Conservation (phyloP, 2,329 filamentous ascomycete species). For the Xylariales sp. region DNA sequence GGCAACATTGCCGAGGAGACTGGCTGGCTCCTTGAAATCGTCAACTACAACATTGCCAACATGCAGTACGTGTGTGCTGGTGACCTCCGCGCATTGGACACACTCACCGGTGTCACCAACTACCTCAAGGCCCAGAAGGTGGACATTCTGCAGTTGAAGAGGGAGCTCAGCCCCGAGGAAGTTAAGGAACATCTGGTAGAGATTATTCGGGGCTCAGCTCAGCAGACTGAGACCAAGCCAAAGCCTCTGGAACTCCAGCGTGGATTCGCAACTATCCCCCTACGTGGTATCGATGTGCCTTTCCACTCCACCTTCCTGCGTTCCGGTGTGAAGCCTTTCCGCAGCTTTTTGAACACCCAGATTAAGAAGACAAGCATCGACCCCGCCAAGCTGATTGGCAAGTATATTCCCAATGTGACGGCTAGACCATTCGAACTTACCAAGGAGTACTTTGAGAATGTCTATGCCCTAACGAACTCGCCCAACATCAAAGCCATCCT, state of each 20-base stretch:
- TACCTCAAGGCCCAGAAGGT: slow-evolving; percentile 96
- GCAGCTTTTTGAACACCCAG: slow-evolving; percentile 98
- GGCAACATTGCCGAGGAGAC: slow-evolving; percentile 93
- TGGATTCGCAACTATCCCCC: slow-evolving; percentile 93
- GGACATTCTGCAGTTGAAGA: slow-evolving; percentile 90
- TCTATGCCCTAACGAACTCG: slow-evolving; percentile 88
- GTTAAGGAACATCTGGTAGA: slow-evolving; percentile 85
- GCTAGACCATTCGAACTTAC: slow-evolving; percentile 92
- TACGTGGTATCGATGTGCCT: slow-evolving; percentile 95
- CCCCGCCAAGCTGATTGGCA: slow-evolving; percentile 91
- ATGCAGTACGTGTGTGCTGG: slow-evolving; percentile 72
- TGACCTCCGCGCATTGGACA: slow-evolving; percentile 67
- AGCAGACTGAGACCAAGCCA: slow-evolving; percentile 85
- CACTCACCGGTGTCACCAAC: slow-evolving; percentile 78
- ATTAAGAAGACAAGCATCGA: slow-evolving; percentile 99
- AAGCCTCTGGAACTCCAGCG: slow-evolving; percentile 85
- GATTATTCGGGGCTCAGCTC: slow-evolving; percentile 85
- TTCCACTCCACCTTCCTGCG: slow-evolving; percentile 99
- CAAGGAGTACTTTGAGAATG: slow-evolving; percentile 99
- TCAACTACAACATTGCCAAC: slow-evolving; percentile 87
- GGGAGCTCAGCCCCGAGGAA: slow-evolving; percentile 80
- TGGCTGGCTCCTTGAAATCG: slow-evolving; percentile 94
- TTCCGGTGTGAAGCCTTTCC: slow-evolving; percentile 97
- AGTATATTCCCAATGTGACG: slow-evolving; percentile 99
- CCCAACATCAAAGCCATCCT: slow-evolving; percentile 73